These are phyloP conservation scores for Penicillium palitans DNA, from an alignment of 2,329 filamentous ascomycete genomes.

Conservation along the genomic window DNA sequence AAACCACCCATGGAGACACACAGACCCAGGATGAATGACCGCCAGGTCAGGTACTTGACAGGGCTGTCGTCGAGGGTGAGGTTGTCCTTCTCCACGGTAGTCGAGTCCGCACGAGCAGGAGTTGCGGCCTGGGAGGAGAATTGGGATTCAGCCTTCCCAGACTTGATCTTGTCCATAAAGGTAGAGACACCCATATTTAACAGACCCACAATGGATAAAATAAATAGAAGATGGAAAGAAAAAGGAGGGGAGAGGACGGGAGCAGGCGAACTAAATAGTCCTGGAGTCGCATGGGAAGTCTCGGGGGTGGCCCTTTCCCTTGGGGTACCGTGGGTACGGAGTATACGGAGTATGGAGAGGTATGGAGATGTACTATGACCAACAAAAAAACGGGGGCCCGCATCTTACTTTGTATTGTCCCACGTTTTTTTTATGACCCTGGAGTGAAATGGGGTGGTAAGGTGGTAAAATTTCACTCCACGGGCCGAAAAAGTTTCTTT, in stretches of 20 bases:
- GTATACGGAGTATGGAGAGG: neutral
- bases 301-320: conserved; percentile 16
- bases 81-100: conserved; percentile 34
- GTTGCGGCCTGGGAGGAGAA: conserved; percentile 38
- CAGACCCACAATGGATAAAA: conserved; percentile 3
- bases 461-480: conserved; percentile 28
- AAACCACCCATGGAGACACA: conserved; percentile 52
- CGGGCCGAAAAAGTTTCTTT: conserved; percentile 12
- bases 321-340: conserved; percentile 20
- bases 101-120: conserved; percentile 35
- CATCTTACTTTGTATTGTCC: conserved; percentile 28
- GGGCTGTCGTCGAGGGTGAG: conserved; percentile 43
- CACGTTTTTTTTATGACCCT: conserved; percentile 17
- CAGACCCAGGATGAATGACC: conserved; percentile 46
- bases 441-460: conserved; percentile 14
- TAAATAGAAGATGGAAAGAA: conserved; percentile 2
- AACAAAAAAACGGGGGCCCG: conserved; percentile 33
- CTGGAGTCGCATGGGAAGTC: neutral
- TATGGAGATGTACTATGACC: neutral
- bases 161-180: conserved; percentile 34
- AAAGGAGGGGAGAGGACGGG: conserved; percentile 9
- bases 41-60: conserved; percentile 45
- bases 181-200: conserved; percentile 34
- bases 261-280: conserved; percentile 29
- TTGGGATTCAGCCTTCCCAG: conserved; percentile 27